phyloP scores from a whole-genome alignment of 208 protist genomes.

The Novymonas esmeraldas region DNA sequence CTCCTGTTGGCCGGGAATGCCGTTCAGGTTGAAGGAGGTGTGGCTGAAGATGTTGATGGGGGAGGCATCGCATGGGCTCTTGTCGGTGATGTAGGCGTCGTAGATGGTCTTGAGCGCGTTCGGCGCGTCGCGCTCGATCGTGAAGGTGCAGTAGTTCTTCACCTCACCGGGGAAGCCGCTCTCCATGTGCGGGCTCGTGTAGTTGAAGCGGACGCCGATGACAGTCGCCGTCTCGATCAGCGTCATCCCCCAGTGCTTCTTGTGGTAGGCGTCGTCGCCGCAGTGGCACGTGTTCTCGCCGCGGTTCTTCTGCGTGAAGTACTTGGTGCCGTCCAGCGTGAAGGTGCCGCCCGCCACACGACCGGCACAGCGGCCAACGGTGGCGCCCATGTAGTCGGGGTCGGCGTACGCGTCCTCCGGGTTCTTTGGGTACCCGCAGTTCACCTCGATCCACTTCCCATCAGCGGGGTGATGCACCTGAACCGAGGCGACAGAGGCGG shows the following conservation, averaged over 20 bases:
- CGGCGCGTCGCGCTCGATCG: constrained; percentile 33
- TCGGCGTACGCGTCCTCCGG: constrained; percentile 47
- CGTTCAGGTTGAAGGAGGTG: constrained; percentile 73
- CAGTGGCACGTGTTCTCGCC: constrained; percentile 54
- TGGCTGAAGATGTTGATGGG: constrained; percentile 62
- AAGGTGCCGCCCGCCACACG: constrained; percentile 58
- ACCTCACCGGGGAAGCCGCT: constrained; percentile 68
- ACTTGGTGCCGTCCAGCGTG: constrained; percentile 42
- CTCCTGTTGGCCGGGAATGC: constrained; percentile 33
- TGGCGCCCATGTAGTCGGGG: constrained; percentile 58
- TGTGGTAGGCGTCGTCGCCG: constrained; percentile 58
- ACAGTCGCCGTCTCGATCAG: constrained; percentile 30
- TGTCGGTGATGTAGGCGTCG: constrained; percentile 43
- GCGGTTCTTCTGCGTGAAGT: constrained; percentile 32
- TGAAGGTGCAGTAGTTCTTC: constrained; percentile 47
- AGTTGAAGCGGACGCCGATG: constrained; percentile 31
- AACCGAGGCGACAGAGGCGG: constrained; percentile 51
- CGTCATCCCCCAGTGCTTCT: constrained; percentile 57
- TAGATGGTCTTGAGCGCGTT: constrained; percentile 43
- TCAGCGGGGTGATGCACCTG: constrained; percentile 35
- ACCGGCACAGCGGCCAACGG: constrained; percentile 66
- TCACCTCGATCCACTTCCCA: constrained; percentile 62
- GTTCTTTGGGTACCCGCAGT: constrained; percentile 52
- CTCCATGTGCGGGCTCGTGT: constrained; percentile 54
- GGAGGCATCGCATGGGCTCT: constrained; percentile 37